Evolutionary conservation across 495 filamentous ascomycete species (phyloP).

Genomic region (Penicillium longicatenatum): DNA sequence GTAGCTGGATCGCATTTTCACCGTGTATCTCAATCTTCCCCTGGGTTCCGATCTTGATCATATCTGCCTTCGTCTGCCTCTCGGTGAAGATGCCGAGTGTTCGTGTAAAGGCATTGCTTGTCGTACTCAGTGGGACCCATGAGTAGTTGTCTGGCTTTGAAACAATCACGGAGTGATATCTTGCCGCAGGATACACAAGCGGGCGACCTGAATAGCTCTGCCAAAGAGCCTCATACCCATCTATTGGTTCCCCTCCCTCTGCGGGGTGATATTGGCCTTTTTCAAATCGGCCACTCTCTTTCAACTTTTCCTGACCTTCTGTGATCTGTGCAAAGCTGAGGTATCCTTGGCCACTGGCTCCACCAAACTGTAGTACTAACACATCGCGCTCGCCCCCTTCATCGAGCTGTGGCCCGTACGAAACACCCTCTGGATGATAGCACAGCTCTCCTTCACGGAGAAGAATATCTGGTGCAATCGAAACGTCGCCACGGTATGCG

Average conservation of each 20-base stretch:
- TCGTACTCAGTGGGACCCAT: background rate
- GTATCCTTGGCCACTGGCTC: conserved; percentile 15
- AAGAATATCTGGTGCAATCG: conserved; percentile 8
- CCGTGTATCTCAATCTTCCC: background rate
- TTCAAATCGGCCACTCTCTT: conserved; percentile 10
- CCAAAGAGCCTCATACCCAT: conserved; percentile 7
- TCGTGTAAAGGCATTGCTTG: background rate
- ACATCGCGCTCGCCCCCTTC: conserved; percentile 7
- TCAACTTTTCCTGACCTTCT: background rate
- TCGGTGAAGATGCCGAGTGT: conserved; percentile 13
- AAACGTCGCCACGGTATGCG: conserved; percentile 1
- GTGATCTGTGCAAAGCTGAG: conserved; percentile 5
- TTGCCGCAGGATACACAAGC: background rate
- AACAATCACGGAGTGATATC: background rate
- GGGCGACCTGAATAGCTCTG: background rate
- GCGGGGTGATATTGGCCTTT: conserved; percentile 1
- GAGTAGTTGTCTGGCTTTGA: background rate
- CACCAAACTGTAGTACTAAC: conserved; percentile 19
- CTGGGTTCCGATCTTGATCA: background rate
- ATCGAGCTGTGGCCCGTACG: conserved; percentile 18
- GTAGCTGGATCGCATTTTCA: background rate
- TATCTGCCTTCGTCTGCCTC: conserved; percentile 11
- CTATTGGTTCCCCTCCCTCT: background rate
- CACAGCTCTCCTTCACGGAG: conserved; percentile 15
- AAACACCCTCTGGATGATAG: conserved; percentile 17